A percentile compares a stretch with the other conserved stretches of the same genome.
Evolutionary conservation across 225 moss, liverwort and hornwort species (phyloP).

Genomic region (Lunularia cruciata): DNA sequence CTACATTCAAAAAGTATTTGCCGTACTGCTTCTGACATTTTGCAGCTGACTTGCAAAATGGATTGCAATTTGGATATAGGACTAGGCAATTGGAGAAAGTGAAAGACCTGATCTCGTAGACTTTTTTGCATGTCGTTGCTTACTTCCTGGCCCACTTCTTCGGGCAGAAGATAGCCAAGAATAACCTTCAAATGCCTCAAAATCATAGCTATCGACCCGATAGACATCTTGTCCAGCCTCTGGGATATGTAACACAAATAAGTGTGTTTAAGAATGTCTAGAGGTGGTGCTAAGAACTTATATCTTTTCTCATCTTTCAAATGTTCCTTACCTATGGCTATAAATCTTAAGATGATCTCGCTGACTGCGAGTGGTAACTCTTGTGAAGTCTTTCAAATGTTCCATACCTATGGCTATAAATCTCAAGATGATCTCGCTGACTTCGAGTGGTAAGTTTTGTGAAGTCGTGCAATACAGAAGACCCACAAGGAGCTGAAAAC

Average conservation of each 20-base stretch:
- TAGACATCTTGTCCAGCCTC: slow-evolving; percentile 15
- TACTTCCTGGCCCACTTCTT: slow-evolving; percentile 25
- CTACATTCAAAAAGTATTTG: too few species aligned
- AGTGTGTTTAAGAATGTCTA: slow-evolving; percentile 29
- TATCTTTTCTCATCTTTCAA: slow-evolving; percentile 33
- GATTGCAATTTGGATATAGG: too few species aligned
- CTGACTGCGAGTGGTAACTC: slow-evolving; percentile 30
- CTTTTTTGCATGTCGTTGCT: slow-evolving; percentile 24
- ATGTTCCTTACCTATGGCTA: slow-evolving; percentile 30
- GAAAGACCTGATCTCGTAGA: slow-evolving; percentile 19
- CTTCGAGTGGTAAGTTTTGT: slow-evolving; percentile 31
- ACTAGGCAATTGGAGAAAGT: slow-evolving; percentile 5
- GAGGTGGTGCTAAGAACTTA: slow-evolving; percentile 29
- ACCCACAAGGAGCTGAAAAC: slow-evolving; percentile 33
- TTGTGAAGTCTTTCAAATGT: slow-evolving; percentile 35
- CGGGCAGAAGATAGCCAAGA: slow-evolving; percentile 24
- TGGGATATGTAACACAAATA: slow-evolving; percentile 13
- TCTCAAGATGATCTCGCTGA: slow-evolving; percentile 35
- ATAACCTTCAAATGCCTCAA: slow-evolving; percentile 29
- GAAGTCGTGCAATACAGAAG: slow-evolving; percentile 22
- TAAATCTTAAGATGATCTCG: slow-evolving; percentile 35
- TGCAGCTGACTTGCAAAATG: too few species aligned
- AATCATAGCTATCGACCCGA: slow-evolving; percentile 32
- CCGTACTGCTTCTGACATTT: too few species aligned
- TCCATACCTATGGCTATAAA: slow-evolving; percentile 33